phyloP scores from a whole-genome alignment of 2,329 filamentous ascomycete genomes.

The Ophiostoma tasmaniense region DNA sequence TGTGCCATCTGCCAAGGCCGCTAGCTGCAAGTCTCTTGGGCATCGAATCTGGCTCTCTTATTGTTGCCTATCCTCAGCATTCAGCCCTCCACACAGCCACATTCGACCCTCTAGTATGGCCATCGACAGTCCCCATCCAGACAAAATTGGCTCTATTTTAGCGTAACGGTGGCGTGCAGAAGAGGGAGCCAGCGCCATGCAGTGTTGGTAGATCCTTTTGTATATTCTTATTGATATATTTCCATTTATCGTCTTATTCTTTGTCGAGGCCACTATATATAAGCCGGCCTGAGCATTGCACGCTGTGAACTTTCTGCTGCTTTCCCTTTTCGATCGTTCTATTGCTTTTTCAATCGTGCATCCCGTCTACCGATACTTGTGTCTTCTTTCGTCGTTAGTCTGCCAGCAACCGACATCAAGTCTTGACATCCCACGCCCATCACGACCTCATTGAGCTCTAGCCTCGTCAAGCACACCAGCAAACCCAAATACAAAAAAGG shows the following conservation, averaged over 20 bases:
- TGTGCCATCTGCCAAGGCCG: background rate
- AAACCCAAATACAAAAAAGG: background rate
- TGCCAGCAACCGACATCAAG: background rate
- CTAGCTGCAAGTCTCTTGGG: background rate
- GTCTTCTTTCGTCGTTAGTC: background rate
- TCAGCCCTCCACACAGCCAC: slow-evolving; percentile 5
- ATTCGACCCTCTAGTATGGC: background rate
- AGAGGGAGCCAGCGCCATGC: slow-evolving; percentile 8
- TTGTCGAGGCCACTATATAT: background rate
- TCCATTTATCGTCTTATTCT: background rate
- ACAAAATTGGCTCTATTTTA: slow-evolving; percentile 8
- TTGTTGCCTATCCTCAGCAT: background rate
- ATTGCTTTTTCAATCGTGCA: background rate
- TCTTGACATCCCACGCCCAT: background rate
- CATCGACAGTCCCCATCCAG: background rate
- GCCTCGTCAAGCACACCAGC: background rate
- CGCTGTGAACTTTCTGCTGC: background rate
- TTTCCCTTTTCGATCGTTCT: background rate
- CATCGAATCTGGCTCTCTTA: background rate
- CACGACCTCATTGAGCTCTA: background rate
- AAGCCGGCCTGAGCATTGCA: background rate
- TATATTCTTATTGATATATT: background rate
- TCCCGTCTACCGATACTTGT: background rate
- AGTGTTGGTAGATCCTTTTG: background rate
- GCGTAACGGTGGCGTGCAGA: slow-evolving; percentile 11